Evolutionary conservation across 345 rosid genomes (phyloP), one percentile per base, ranked within the genome.

Genomic region (Aegle marmelos): DNA sequence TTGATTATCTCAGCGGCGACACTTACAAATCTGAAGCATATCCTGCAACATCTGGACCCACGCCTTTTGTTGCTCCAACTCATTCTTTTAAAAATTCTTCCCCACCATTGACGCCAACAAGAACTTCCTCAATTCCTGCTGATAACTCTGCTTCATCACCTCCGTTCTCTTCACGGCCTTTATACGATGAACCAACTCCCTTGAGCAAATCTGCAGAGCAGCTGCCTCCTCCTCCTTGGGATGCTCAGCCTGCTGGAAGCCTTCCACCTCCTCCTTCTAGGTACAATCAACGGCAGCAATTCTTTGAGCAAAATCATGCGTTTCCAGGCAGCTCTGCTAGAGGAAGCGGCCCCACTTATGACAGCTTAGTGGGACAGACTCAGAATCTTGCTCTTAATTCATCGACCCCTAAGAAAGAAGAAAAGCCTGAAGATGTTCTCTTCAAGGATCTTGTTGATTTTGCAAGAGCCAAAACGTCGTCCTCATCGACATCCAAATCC

Each of bases 1-100:
- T 88, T 72, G 99, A 95, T 81, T 95, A 84, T 83, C 99, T 95
- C 82, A 95, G 99, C 79, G 99, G 99, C 22, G 98, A 95, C 70
- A 73, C 72, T 69, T 95, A 91, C 88, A 90, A 87, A 79, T 87
- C 89, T 36, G 89, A 83, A 79, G 91, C 73, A 64, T 75, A 85
- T 67, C 77, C 89, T 7, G 86, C 74, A 63, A 72, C 67, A 72
- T 62, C 81, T 62, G 83, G 79, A 81, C 78, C 83, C 6, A 5
- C 82, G 8, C 83, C 91, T 53, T 79, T 75, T 25, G 75, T 84
- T 0, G 85, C 80, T 76, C 85, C 83, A 58, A 57, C 79, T 74
- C 84, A 73, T 76, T 77, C 85, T 7, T 77, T 60, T 78, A 62
- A 83, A 80, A 78, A 80, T 77, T 72, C 81, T 48, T 87, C 91